Evolutionary conservation across 495 filamentous ascomycete genomes (phyloP).

Genomic region (Penicillium lividum): DNA sequence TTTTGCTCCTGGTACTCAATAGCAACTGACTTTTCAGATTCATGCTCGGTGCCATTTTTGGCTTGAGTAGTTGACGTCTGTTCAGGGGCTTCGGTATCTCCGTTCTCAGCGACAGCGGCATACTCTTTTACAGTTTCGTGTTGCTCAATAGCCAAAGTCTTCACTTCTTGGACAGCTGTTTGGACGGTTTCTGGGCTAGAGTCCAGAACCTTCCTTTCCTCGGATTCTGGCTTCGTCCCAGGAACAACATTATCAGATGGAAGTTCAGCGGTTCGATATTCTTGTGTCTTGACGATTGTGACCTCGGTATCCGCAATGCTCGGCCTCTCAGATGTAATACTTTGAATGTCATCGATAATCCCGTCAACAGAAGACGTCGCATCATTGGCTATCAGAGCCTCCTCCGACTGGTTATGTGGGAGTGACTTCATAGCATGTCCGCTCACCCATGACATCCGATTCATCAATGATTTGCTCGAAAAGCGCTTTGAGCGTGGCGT

Average conservation of each 20-base stretch:
- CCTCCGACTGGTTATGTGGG: slow-evolving; percentile 27
- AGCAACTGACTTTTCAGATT: background rate
- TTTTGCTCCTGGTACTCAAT: background rate
- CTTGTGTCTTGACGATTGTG: background rate
- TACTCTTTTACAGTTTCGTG: background rate
- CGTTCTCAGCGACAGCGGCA: background rate
- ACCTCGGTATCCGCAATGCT: slow-evolving; percentile 16
- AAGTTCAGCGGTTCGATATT: background rate
- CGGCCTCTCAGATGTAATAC: slow-evolving; percentile 19
- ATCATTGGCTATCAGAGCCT: slow-evolving; percentile 29
- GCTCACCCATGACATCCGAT: slow-evolving; percentile 22
- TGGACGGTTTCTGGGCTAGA: background rate
- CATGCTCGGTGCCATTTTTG: background rate
- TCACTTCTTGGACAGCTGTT: background rate
- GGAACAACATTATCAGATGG: background rate
- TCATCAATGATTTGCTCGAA: slow-evolving; percentile 25
- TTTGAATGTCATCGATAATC: slow-evolving; percentile 28
- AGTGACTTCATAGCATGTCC: slow-evolving; percentile 7
- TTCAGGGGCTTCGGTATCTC: background rate
- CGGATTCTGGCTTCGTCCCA: background rate
- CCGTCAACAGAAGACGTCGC: slow-evolving; percentile 29
- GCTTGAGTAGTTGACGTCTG: background rate
- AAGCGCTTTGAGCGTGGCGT: slow-evolving; percentile 34
- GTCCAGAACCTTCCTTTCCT: background rate
- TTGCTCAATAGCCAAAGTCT: background rate